A percentile compares a stretch with the other conserved stretches of the same genome.
These are phyloP conservation scores for Lathyrus sativus DNA, from an alignment of 306 rosid species.

Conservation along the genomic window DNA sequence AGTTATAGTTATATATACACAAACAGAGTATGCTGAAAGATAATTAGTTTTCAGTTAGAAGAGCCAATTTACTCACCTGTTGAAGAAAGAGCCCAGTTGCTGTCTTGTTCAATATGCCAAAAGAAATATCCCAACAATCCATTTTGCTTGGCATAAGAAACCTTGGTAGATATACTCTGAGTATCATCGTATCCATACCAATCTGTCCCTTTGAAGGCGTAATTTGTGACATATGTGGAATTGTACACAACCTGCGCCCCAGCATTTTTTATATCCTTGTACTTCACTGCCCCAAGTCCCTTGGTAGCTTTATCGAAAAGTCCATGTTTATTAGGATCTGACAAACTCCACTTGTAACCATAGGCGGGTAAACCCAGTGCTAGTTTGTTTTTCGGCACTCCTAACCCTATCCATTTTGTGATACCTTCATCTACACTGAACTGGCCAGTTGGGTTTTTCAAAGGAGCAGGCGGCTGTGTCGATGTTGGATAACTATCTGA, in stretches of 20 bases:
- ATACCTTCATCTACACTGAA: constrained; percentile 33
- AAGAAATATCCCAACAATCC: constrained; percentile 40
- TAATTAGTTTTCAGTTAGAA: neutral
- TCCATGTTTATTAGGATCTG: constrained; percentile 31
- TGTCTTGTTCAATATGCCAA: constrained; percentile 46
- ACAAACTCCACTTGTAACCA: constrained; percentile 51
- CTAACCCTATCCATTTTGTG: constrained; percentile 21
- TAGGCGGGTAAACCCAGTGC: constrained; percentile 45
- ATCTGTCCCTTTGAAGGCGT: constrained; percentile 41
- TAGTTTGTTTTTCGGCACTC: constrained; percentile 17
- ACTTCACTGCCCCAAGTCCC: constrained; percentile 38
- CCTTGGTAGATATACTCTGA: constrained; percentile 39
- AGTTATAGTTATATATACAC: neutral
- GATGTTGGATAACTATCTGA: neutral
- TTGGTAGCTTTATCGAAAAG: constrained; percentile 37
- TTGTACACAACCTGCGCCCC: constrained; percentile 25
- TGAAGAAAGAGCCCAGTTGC: constrained; percentile 50
- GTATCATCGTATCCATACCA: constrained; percentile 57
- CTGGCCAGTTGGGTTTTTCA: constrained; percentile 11
- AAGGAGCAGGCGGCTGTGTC: constrained; percentile 38
- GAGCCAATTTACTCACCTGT: constrained; percentile 34
- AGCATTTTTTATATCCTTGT: constrained; percentile 36
- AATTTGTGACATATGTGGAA: constrained; percentile 44
- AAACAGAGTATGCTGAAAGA: neutral
- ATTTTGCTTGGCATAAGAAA: constrained; percentile 44